Percentiles rank a stretch among this genome's conserved stretches.
These are phyloP conservation scores for Tuber aestivum DNA, from an alignment of 495 filamentous ascomycete genomes.

Conservation along the genomic window DNA sequence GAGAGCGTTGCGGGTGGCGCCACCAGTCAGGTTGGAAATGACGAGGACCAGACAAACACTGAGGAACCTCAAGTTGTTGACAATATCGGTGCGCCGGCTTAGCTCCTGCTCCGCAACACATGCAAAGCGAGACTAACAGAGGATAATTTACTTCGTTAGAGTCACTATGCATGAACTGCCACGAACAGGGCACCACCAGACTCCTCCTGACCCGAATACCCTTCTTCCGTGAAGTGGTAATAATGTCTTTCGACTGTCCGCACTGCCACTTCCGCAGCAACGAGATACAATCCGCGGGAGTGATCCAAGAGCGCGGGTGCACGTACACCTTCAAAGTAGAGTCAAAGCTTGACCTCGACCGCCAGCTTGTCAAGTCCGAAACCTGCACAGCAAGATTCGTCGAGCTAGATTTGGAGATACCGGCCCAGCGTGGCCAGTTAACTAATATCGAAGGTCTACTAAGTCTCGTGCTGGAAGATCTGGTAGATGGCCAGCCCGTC, in stretches of 20 bases:
- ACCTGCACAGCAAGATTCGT: constrained; percentile 71
- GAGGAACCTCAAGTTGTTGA: constrained; percentile 50
- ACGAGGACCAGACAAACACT: constrained; percentile 55
- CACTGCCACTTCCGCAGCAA: constrained; percentile 85
- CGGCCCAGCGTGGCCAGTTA: constrained; percentile 77
- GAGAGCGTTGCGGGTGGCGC: constrained; percentile 41
- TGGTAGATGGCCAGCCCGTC: constrained; percentile 66
- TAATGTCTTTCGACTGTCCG: constrained; percentile 91
- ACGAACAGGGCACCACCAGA: constrained; percentile 77
- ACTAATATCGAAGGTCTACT: constrained; percentile 89
- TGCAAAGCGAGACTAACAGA: background rate
- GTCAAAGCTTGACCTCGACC: constrained; percentile 63
- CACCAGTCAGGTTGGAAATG: constrained; percentile 36
- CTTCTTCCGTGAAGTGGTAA: constrained; percentile 91
- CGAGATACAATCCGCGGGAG: constrained; percentile 81
- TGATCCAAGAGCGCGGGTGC: constrained; percentile 82
- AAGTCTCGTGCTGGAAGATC: constrained; percentile 63
- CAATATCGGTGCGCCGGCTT: constrained; percentile 44
- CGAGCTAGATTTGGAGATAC: constrained; percentile 85
- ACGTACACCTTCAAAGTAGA: constrained; percentile 70
- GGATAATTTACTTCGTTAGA: constrained; percentile 42
- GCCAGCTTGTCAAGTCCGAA: constrained; percentile 88
- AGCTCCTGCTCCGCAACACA: background rate
- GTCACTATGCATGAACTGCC: constrained; percentile 78
- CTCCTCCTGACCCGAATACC: constrained; percentile 85